Conservation (phyloP, 179 eudicot genomes). For the Silene vulgaris region DNA sequence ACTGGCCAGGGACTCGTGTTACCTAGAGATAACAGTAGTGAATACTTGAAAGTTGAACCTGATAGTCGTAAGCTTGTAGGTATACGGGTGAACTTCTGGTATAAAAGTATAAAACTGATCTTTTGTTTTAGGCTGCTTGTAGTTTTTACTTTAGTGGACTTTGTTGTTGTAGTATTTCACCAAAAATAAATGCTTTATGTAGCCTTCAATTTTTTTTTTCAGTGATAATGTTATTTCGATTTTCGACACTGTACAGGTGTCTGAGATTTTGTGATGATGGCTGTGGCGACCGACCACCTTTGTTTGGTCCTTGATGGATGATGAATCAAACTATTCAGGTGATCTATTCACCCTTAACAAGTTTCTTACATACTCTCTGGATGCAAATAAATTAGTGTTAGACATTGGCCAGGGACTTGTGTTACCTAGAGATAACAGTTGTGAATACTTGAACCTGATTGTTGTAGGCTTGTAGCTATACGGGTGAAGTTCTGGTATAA, state of each 20-base stretch:
- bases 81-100: neutral
- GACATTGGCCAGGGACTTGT: neutral
- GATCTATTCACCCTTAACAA: neutral
- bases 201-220: neutral
- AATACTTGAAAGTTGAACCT: neutral
- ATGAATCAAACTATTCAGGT: conserved; percentile 21
- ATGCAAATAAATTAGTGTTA: neutral
- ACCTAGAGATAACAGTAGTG: neutral
- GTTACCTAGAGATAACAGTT: neutral
- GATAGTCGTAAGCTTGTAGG: neutral
- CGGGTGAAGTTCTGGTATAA: neutral
- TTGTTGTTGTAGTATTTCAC: conserved; percentile 3
- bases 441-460: neutral
- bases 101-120: neutral
- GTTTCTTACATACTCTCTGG: neutral
- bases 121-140: conserved; percentile 11
- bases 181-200: neutral
- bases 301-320: neutral
- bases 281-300: conserved; percentile 12
- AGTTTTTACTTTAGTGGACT: neutral
- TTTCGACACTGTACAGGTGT: conserved; percentile 24
- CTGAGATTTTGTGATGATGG: conserved; percentile 31
- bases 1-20: conserved; percentile 2
- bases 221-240: neutral
- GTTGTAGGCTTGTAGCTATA: neutral